Evolutionary conservation across 768 basidiomycete species (phyloP).

Genomic region (Pisolithus microcarpus): DNA sequence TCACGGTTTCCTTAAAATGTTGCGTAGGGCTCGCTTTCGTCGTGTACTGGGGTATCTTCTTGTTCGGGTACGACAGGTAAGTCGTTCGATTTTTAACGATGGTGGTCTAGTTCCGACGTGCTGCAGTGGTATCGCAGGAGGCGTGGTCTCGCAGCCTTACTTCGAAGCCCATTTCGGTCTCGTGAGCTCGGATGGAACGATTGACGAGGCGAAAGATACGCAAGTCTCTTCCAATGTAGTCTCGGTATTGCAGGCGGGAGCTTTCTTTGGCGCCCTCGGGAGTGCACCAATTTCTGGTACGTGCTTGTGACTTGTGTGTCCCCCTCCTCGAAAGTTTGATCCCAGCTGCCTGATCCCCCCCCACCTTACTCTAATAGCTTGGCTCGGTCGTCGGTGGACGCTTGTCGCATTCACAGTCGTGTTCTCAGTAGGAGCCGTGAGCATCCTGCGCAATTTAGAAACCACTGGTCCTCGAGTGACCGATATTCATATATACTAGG

Average conservation of each 20-base stretch:
- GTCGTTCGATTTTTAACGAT: conserved; percentile 13
- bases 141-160: conserved; percentile 50
- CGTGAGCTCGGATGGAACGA: conserved; percentile 28
- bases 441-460: conserved; percentile 1
- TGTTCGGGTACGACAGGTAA: conserved; percentile 80
- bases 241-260: conserved; percentile 80
- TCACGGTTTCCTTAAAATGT: background rate
- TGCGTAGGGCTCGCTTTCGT: conserved; percentile 61
- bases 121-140: conserved; percentile 54
- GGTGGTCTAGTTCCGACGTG: background rate
- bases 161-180: background rate
- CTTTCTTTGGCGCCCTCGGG: conserved; percentile 58
- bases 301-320: conserved; percentile 10
- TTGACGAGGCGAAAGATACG: conserved; percentile 24
- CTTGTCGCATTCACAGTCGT: conserved; percentile 54
- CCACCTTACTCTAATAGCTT: conserved; percentile 31
- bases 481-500: no score
- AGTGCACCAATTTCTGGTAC: conserved; percentile 65
- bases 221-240: conserved; percentile 74
- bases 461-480: background rate
- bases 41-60: conserved; percentile 69
- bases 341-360: background rate
- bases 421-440: conserved; percentile 67
- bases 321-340: background rate
- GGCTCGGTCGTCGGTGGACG: conserved; percentile 59